Evolutionary conservation across 2,329 filamentous ascomycete genomes (phyloP).

Genomic region (Colletotrichum navitas): DNA sequence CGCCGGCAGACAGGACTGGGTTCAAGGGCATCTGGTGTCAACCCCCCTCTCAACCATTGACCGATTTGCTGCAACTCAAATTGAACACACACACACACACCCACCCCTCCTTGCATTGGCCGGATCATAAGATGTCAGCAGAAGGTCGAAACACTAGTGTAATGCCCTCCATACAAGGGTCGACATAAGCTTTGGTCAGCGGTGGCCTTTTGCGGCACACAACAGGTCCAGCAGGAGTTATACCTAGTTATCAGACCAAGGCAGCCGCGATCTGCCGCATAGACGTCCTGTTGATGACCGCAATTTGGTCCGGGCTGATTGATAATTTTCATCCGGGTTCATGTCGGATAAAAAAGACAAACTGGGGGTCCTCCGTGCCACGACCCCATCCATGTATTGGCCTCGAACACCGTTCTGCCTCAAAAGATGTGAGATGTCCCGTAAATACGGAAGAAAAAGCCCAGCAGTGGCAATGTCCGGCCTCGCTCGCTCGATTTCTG

Average conservation of each 20-base stretch:
- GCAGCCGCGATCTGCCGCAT: conserved; percentile 26
- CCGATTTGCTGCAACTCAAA: conserved; percentile 41
- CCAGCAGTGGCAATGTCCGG: neutral
- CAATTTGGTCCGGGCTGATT: conserved; percentile 24
- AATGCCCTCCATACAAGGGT: conserved; percentile 29
- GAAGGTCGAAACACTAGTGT: conserved; percentile 40
- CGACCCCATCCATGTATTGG: conserved; percentile 36
- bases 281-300: conserved; percentile 23
- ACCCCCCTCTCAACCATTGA: conserved; percentile 11
- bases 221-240: conserved; percentile 29
- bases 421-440: conserved; percentile 22
- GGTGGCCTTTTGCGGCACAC: conserved; percentile 23
- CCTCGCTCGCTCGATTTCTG: neutral
- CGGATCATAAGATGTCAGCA: conserved; percentile 38
- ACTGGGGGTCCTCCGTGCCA: conserved; percentile 27
- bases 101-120: conserved; percentile 24
- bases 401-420: conserved; percentile 27
- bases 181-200: conserved; percentile 40
- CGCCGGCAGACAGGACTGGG: conserved; percentile 23
- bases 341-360: conserved; percentile 3
- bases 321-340: conserved; percentile 15
- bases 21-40: conserved; percentile 29
- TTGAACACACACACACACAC: conserved; percentile 12
- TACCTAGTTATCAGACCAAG: conserved; percentile 24
- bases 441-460: conserved; percentile 4